phyloP scores from a whole-genome alignment of 495 filamentous ascomycete species.

The Entonaema liquescens region DNA sequence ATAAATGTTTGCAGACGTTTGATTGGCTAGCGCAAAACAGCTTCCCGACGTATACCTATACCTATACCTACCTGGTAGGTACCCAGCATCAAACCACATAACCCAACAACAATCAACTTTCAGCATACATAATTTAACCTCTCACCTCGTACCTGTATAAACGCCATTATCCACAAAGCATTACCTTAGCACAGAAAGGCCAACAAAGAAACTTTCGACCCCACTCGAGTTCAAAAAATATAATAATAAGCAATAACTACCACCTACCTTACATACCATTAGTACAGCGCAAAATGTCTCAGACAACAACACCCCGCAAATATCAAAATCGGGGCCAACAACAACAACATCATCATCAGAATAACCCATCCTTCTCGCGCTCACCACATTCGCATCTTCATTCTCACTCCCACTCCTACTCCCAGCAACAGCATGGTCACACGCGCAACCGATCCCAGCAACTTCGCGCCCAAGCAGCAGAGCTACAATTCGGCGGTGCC shows the following conservation, averaged over 20 bases:
- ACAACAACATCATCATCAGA: neutral
- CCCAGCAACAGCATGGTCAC: conserved; percentile 38
- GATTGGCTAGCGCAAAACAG: conserved; percentile 28
- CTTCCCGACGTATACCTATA: neutral
- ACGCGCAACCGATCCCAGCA: conserved; percentile 38
- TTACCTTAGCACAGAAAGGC: neutral
- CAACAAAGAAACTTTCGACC: neutral
- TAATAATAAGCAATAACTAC: too few species aligned
- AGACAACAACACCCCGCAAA: conserved; percentile 35
- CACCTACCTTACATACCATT: too few species aligned
- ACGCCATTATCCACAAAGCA: neutral
- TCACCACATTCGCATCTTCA: conserved; percentile 36
- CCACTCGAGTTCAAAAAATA: neutral
- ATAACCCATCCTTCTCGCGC: conserved; percentile 16
- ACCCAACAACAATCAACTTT: neutral
- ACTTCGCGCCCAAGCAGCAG: conserved; percentile 27
- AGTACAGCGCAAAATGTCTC: conserved; percentile 34
- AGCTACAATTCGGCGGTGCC: conserved; percentile 7
- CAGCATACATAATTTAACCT: neutral
- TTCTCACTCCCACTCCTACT: conserved; percentile 49
- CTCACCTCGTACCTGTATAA: neutral
- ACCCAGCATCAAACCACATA: conserved; percentile 2
- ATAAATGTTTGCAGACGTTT: conserved; percentile 1
- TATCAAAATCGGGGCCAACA: conserved; percentile 29
- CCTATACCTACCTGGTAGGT: too few species aligned